These are phyloP conservation scores for Mucor plumbeus DNA, from an alignment of 371 early-diverging fungal species.

Conservation along the genomic window DNA sequence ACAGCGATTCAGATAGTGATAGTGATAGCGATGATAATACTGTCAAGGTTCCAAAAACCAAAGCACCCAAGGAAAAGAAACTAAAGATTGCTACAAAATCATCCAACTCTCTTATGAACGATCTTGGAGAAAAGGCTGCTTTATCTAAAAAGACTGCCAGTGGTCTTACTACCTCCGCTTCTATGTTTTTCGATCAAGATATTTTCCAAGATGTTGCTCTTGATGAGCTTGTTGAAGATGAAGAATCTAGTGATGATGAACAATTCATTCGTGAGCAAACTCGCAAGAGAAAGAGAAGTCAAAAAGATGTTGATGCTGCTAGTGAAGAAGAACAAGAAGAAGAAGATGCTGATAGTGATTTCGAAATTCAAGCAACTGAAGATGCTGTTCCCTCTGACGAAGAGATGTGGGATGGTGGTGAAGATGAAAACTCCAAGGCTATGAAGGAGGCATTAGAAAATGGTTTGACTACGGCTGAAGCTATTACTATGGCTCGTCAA, in stretches of 20 bases:
- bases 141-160: constrained; percentile 54
- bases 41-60: constrained; percentile 15
- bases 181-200: constrained; percentile 93
- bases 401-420: constrained; percentile 69
- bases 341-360: constrained; percentile 59
- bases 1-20: constrained; percentile 26
- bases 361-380: constrained; percentile 63
- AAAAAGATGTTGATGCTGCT: constrained; percentile 25
- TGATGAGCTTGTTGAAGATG: constrained; percentile 65
- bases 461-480: constrained; percentile 80
- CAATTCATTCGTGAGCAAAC: constrained; percentile 22
- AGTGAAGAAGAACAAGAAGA: constrained; percentile 37
- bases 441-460: constrained; percentile 61
- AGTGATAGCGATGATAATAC: constrained; percentile 50
- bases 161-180: constrained; percentile 80
- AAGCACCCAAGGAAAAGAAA: constrained; percentile 31
- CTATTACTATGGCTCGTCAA: constrained; percentile 87
- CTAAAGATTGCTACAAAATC: constrained; percentile 29
- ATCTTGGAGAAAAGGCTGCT: constrained; percentile 67
- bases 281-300: constrained; percentile 52
- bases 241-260: constrained; percentile 48
- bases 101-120: constrained; percentile 61
- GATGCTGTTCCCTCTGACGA: constrained; percentile 62
- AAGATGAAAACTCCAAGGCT: constrained; percentile 73
- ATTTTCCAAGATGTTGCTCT: constrained; percentile 76